Evolutionary conservation across 352 stramenopile genomes (phyloP), one percentile per base, ranked within the genome.

Genomic region (Pythium scleroteichum): DNA sequence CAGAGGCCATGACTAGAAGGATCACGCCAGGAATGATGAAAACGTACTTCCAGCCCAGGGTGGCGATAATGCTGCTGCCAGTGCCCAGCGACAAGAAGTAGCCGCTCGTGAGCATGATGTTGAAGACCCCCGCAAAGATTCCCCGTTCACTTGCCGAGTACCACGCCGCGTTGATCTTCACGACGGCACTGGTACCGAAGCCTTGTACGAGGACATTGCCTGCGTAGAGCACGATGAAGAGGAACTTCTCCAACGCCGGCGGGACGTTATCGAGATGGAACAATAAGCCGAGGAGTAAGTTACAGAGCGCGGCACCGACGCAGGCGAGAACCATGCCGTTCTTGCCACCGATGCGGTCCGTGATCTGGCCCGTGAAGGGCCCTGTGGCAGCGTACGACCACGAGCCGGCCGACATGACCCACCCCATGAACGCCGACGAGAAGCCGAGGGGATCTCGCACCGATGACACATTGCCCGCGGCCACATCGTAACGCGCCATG

Each of bases 111-210:
- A 92, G 72, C 71, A 89, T 87, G 61, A 85, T 79, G 70, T 92
- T 92, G 70, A 89, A 92, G 0, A 92, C 72, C 3, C 79, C 82
- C 0, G 82, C 69, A 60, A 92, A 92, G 40, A 88, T 65, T 0
- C 82, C 79, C 20, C 79, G 76, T 68, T 92, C 82, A 50, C 58
- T 87, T 4, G 76, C 67, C 17, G 66, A 27, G 62, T 90, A 92
- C 82, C 82, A 90, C 50, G 78, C 81, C 0, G 78, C 82, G 46
- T 92, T 90, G 66, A 92, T 92, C 70, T 92, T 92, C n/a, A 92
- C 79, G n/a, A 88, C 82, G 27, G 78, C 82, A 53, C 82, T 92
- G 16, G 79, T 89, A n/a, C 82, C 82, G 42, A 90, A 92, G 27
- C 79, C 78, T 53, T 92, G 82, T 40, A 92, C 72, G 22, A 89